These are phyloP conservation scores for Hypoxylon perforatum DNA, from an alignment of 495 filamentous ascomycete genomes.

Conservation along the genomic window DNA sequence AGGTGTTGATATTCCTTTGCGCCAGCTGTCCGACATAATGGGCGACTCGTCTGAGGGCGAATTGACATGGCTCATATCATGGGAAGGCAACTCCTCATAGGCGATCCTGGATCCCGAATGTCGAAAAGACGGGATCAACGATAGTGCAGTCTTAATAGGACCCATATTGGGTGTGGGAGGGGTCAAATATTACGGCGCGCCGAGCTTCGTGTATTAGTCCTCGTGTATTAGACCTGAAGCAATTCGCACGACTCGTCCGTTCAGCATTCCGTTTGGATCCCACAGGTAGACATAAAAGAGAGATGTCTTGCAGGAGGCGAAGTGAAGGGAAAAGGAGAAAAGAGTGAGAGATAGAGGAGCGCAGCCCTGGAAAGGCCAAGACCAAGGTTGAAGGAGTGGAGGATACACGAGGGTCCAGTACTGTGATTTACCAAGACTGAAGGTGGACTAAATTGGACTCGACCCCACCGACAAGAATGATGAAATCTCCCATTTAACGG, in stretches of 20 bases:
- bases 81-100: conserved; percentile 39
- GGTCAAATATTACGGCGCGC: conserved; percentile 22
- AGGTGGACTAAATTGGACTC: conserved; percentile 20
- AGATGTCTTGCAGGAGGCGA: conserved; percentile 9
- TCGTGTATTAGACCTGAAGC: conserved; percentile 16
- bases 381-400: conserved; percentile 34
- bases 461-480: conserved; percentile 38
- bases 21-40: conserved; percentile 37
- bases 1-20: conserved; percentile 23
- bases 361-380: conserved; percentile 27
- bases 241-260: conserved; percentile 12
- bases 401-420: conserved; percentile 3
- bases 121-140: conserved; percentile 36
- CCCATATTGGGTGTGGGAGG: conserved; percentile 26
- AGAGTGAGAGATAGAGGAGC: conserved; percentile 18
- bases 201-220: conserved; percentile 22
- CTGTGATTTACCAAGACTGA: conserved; percentile 21
- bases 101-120: conserved; percentile 22
- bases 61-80: conserved; percentile 38
- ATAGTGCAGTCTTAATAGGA: conserved; percentile 31
- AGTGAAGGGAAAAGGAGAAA: conserved; percentile 1
- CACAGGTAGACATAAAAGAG: conserved; percentile 3
- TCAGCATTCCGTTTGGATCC: conserved; percentile 32
- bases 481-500: conserved; percentile 32
- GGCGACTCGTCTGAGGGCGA: conserved; percentile 32